Conservation (phyloP, 2,329 filamentous ascomycete species). For the Colletotrichum sp. region DNA sequence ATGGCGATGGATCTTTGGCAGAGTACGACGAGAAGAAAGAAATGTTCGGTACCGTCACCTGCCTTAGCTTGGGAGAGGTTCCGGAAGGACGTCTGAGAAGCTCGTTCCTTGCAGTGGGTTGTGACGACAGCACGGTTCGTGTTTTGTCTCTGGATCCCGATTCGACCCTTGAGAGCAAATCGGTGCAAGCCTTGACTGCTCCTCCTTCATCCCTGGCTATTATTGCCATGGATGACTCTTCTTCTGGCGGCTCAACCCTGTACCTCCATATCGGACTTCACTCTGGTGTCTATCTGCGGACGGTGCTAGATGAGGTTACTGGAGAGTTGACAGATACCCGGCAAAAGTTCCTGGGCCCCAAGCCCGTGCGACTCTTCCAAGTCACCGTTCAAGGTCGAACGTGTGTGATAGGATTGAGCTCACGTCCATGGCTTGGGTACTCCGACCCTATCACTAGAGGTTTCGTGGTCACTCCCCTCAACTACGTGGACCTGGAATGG, state of each 20-base stretch:
- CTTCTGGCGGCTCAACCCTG: conserved; percentile 83
- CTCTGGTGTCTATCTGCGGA: conserved; percentile 94
- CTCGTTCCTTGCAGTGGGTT: conserved; percentile 93
- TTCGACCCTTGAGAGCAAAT: conserved; percentile 89
- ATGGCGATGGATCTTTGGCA: conserved; percentile 85
- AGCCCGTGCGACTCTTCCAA: conserved; percentile 86
- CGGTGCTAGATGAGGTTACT: conserved; percentile 92
- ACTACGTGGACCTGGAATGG: conserved; percentile 88
- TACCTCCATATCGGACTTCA: conserved; percentile 96
- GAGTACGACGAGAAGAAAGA: conserved; percentile 96
- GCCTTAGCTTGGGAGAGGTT: conserved; percentile 90
- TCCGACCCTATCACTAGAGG: conserved; percentile 85
- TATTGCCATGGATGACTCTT: conserved; percentile 95
- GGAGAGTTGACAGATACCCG: conserved; percentile 95
- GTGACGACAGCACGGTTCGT: conserved; percentile 94
- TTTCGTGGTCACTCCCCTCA: conserved; percentile 91
- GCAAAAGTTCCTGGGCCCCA: conserved; percentile 91
- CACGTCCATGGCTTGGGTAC: conserved; percentile 95
- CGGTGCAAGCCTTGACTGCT: conserved; percentile 90
- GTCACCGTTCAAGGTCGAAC: conserved; percentile 87
- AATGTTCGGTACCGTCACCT: conserved; percentile 95
- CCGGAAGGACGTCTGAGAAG: conserved; percentile 89
- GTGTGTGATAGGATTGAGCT: conserved; percentile 88
- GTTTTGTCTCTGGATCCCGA: conserved; percentile 91
- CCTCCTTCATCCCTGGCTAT: conserved; percentile 89